Evolutionary conservation across 768 basidiomycete genomes (phyloP), one percentile per base, ranked within the genome.

Genomic region (Trametes gibbosa): DNA sequence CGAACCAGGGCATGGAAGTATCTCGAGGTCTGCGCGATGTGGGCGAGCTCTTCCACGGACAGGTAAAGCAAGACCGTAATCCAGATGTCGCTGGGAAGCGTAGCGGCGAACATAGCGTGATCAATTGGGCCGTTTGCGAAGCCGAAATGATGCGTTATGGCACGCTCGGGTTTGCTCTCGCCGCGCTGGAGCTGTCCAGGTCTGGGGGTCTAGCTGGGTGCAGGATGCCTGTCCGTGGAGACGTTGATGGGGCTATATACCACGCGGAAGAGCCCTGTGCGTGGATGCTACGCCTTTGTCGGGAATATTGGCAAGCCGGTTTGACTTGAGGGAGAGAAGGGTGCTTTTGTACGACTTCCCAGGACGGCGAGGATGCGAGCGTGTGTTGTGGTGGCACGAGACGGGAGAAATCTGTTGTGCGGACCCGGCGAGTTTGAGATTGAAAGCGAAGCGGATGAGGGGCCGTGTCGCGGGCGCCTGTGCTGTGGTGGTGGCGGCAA

Each of bases 21-120:
- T 51, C 56, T 69, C 60, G 79, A 81, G 8, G 78, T 75, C 54
- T 67, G 66, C 0, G 78, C 73, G 5, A 84, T 55, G 4, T 64
- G 55, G 19, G 72, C 65, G 14, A 87, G 72, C 49, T 83, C 83
- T 24, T 67, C 59, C 16, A 77, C 65, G 56, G 73, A 69, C 45
- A 86, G 73, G 53, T 73, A 63, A 61, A 78, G 76, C 59, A 86
- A 65, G 64, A 87, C 66, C 52, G 83, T 70, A 53, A 87, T 72
- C 59, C 86, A 67, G 50, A 89, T 70, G 69, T 89, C 87, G 43
- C 68, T 70, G 32, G 86, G 84, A 37, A 88, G 70, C n/a, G 27
- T n/a, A 14, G 56, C 41, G 34, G 61, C 50, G 47, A 21, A 41
- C 62, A 63, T 57, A 23, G 45, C 25, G 45, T 23, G 51, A 19